Conservation (phyloP, 2,329 filamentous ascomycete species). For the Colletotrichum lupini region DNA sequence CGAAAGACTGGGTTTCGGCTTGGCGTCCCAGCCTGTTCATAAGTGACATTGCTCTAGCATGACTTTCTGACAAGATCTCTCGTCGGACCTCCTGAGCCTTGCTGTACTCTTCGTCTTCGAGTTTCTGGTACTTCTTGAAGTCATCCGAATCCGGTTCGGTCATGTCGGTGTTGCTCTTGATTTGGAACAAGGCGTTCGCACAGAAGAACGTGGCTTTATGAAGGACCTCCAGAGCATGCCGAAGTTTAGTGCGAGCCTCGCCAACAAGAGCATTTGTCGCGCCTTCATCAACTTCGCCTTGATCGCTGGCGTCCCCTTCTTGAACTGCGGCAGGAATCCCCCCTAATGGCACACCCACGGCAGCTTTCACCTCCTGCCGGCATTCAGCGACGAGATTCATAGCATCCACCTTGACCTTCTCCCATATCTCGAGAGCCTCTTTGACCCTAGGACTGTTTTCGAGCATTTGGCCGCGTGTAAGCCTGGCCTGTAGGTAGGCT, state of each 20-base stretch:
- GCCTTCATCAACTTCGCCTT: slow-evolving; percentile 41
- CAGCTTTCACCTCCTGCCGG: slow-evolving; percentile 68
- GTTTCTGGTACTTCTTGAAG: slow-evolving; percentile 72
- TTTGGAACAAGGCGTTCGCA: slow-evolving; percentile 85
- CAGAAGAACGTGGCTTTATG: slow-evolving; percentile 88
- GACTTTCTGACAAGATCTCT: slow-evolving; percentile 77
- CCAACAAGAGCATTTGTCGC: slow-evolving; percentile 57
- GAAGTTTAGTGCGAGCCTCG: slow-evolving; percentile 73
- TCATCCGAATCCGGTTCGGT: slow-evolving; percentile 75
- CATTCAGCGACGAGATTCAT: slow-evolving; percentile 69
- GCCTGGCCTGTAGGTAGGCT: slow-evolving; percentile 68
- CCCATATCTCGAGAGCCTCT: slow-evolving; percentile 79
- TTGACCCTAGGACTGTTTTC: slow-evolving; percentile 78
- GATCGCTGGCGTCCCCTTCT: slow-evolving; percentile 43
- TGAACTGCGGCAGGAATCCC: neutral
- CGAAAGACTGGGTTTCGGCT: slow-evolving; percentile 65
- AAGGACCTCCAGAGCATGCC: slow-evolving; percentile 80
- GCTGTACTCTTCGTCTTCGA: slow-evolving; percentile 81
- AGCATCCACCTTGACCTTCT: slow-evolving; percentile 62
- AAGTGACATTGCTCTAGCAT: slow-evolving; percentile 66
- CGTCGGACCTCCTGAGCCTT: slow-evolving; percentile 80
- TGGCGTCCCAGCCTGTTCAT: slow-evolving; percentile 73
- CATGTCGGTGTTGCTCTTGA: slow-evolving; percentile 76
- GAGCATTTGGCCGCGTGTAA: slow-evolving; percentile 80
- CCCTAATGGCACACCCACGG: slow-evolving; percentile 48